A percentile compares a stretch with the other conserved stretches of the same genome.
These are phyloP conservation scores for Melastoma candidum DNA, from an alignment of 441 rosid species.

Conservation along the genomic window DNA sequence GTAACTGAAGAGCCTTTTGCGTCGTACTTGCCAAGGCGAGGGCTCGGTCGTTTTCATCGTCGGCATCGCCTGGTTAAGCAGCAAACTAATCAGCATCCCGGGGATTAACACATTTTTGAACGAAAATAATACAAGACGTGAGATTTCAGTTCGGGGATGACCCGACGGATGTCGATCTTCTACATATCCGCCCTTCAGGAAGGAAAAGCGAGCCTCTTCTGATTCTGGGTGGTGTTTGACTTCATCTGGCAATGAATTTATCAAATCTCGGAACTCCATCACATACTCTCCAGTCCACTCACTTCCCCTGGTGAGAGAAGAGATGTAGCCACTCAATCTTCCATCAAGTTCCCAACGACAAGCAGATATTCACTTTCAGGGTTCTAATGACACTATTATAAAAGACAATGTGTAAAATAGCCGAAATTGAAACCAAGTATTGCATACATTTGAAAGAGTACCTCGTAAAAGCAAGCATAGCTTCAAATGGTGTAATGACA, in stretches of 20 bases:
- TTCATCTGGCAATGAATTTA: conserved; percentile 33
- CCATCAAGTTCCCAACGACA: not conserved
- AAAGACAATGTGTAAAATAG: not conserved
- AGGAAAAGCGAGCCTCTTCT: conserved; percentile 83
- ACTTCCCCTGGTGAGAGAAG: conserved; percentile 38
- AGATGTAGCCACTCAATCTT: conserved; percentile 13
- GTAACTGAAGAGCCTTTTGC: conserved; percentile 60
- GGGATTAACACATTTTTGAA: not conserved
- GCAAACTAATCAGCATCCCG: conserved; percentile 5
- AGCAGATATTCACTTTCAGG: not conserved
- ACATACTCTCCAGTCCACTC: conserved; percentile 85
- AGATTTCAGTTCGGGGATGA: conserved; percentile 9
- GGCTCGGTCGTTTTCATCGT: conserved; percentile 31
- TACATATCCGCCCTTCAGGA: conserved; percentile 70
- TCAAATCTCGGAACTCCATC: conserved; percentile 67
- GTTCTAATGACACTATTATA: not conserved
- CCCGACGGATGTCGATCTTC: conserved; percentile 54
- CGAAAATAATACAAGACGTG: not conserved
- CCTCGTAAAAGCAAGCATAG: conserved; percentile 84
- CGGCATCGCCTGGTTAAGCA: conserved; percentile 23
- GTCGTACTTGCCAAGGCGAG: conserved; percentile 54
- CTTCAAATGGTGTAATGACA: conserved; percentile 88
- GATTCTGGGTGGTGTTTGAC: conserved; percentile 18
- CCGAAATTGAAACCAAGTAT: not conserved
- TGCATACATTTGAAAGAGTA: conserved; percentile 11